These are phyloP conservation scores for Colletotrichum sp. DNA, from an alignment of 2,329 filamentous ascomycete genomes.

Conservation along the genomic window DNA sequence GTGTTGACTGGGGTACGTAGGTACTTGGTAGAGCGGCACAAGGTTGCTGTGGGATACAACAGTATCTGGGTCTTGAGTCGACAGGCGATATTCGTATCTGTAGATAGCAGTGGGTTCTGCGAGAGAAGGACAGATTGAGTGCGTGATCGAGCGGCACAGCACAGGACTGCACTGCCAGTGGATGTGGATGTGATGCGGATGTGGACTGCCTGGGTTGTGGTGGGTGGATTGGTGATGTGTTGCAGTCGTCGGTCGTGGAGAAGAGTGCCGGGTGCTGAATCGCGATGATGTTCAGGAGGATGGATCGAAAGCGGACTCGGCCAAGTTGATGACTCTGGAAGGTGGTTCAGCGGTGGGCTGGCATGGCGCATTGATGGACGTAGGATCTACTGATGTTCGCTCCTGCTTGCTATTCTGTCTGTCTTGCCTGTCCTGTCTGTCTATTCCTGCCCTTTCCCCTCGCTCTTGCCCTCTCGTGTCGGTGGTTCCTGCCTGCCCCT, in stretches of 20 bases:
- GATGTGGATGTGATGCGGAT: neutral
- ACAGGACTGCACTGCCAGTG: neutral
- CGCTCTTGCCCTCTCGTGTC: neutral
- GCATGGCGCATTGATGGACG: neutral
- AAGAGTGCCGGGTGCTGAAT: neutral
- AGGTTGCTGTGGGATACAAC: neutral
- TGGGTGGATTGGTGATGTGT: neutral
- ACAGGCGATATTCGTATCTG: neutral
- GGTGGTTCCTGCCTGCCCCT: neutral
- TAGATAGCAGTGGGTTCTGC: neutral
- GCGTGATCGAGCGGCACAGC: neutral
- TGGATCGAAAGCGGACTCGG: neutral
- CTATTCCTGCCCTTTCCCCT: neutral
- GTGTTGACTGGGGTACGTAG: neutral
- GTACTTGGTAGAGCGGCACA: neutral
- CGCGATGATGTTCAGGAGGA: neutral
- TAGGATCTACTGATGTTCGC: neutral
- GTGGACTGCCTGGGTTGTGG: neutral
- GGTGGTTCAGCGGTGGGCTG: neutral
- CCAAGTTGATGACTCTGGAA: neutral
- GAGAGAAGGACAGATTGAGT: neutral
- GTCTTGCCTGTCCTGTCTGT: neutral
- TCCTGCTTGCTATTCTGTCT: neutral
- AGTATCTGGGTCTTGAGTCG: neutral
- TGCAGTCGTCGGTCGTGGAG: neutral